Evolutionary conservation across 257 asterid genomes (phyloP), one percentile per base, ranked within the genome.

Genomic region (Ocimum tenuiflorum): DNA sequence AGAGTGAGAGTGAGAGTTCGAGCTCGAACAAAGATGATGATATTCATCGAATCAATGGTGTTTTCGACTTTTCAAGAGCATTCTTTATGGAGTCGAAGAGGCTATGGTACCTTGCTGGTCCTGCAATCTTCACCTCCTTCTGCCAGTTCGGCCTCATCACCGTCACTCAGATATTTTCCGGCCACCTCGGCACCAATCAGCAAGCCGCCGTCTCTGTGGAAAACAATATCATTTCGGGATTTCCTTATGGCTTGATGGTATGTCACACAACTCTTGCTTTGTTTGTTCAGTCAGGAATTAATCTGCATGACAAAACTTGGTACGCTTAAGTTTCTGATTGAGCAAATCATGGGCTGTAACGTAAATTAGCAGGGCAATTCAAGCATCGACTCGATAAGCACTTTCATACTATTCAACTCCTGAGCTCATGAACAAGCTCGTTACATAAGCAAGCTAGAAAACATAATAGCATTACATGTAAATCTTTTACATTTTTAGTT

Each of bases 181-280:
- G 65, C 50, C 65, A 59, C 49, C 49, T 59, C 50, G 35, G 89
- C 3, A 85, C 78, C 53, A 29, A 71, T 4, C 77, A 82, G 9
- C 86, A 85, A 3, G 92, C 90, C n/a, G 94, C 94, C 0, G 66
- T 85, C 67, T 74, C 95, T 13, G 70, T 88, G 0, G 87, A 83
- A 53, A 88, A 83, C 55, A 62, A 78, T 0, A 83, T 83, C 45
- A 78, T 88, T 19, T 83, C 95, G 9, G 90, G 82, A 42, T 75
- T 88, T 47, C 79, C 90, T 12, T 82, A 14, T 6, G 85, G 84
- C 66, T 3, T 83, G 17, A 65, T 83, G 65, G 65, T 67, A 55
- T 23, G 61, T 7, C 19, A 8, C n/a, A 27, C 2, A 19, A 3
- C 42, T 23, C 54, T 43, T 42, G 38, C 52, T 10, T 19, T 17